Evolutionary conservation across 257 asterid species (phyloP), one percentile per base, ranked within the genome.

Genomic region (Plantago ovata): DNA sequence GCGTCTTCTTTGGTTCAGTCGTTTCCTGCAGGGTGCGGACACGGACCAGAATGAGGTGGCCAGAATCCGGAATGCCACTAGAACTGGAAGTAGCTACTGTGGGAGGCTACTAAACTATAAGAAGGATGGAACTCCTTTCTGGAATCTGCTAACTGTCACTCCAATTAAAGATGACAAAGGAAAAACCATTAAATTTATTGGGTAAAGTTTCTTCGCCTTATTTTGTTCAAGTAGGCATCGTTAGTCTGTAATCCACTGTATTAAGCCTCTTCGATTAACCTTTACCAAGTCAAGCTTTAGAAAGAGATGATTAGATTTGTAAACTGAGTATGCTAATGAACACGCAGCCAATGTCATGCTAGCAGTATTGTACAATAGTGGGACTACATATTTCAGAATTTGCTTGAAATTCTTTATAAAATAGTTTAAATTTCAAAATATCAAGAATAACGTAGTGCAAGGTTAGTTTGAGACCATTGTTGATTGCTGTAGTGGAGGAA

Each of bases 41-140:
- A 93, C 98, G 18, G 97, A 93, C 72, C 81, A 56, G 79, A 68
- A 76, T 2, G 98, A 93, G 80, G 97, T 93, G 13, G 95, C 48
- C 8, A 93, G 84, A 72, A 84, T 93, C 48, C 64, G 97, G 56
- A 65, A 42, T 7, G 95, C 98, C 6, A 67, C 79, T 41, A 81
- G 40, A 78, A 69, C 84, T 4, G 98, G 98, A 42, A 69, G 65
- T 22, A 86, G 95, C 82, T 93, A 85, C 58, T 93, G 98, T 68
- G 98, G 98, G 60, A 80, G 98, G 89, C 84, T 93, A 49, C 77
- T 93, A 58, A 93, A 93, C 76, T 93, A 89, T 78, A 93, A 86
- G 81, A 93, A 93, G 75, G 81, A 93, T 54, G 98, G 98, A 38
- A 88, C 94, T 40, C 97, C 89, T 51, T 93, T 93, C 62, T 93